Percentiles rank a stretch among this genome's conserved stretches.
Evolutionary conservation across 1,139 yeast species (phyloP).

Genomic region (Debaryomyces psychrophilus): DNA sequence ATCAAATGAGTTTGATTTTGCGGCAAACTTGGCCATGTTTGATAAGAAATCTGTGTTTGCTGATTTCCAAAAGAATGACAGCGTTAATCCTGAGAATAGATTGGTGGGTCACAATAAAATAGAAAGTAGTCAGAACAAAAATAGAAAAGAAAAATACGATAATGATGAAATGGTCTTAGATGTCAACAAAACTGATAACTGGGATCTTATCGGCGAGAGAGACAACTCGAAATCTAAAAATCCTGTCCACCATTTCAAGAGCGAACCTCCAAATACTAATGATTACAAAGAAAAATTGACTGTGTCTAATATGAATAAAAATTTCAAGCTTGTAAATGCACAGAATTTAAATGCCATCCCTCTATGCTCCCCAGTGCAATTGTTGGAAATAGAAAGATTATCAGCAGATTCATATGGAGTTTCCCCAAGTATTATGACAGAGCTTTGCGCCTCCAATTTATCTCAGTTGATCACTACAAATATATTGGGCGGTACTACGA

Average conservation of each 20-base stretch:
- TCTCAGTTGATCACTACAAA: slow-evolving; percentile 57
- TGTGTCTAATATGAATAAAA: slow-evolving; percentile 12
- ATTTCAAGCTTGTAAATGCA: slow-evolving; percentile 25
- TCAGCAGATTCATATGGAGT: slow-evolving; percentile 58
- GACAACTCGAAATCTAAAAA: not conserved
- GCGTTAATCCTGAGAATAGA: slow-evolving; percentile 60
- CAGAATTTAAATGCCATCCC: slow-evolving; percentile 44
- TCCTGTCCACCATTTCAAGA: not conserved
- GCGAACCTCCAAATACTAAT: not conserved
- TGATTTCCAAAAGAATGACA: slow-evolving; percentile 69
- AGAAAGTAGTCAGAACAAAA: slow-evolving; percentile 33
- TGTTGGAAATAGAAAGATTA: slow-evolving; percentile 75
- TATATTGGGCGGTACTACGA: slow-evolving; percentile 67
- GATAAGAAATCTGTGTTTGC: slow-evolving; percentile 82
- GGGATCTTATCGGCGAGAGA: slow-evolving; percentile 52
- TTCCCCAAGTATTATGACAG: slow-evolving; percentile 54
- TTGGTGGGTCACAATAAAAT: slow-evolving; percentile 75
- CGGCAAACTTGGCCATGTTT: slow-evolving; percentile 77
- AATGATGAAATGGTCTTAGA: slow-evolving; percentile 76
- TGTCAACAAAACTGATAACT: slow-evolving; percentile 50
- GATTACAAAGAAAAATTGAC: not conserved
- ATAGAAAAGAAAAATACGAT: slow-evolving; percentile 54
- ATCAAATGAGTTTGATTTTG: slow-evolving; percentile 82
- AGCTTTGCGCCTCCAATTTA: slow-evolving; percentile 72
- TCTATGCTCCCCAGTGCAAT: slow-evolving; percentile 77